phyloP scores from a whole-genome alignment of 192 early-diverging fungal genomes.

The Coemansia sp. region DNA sequence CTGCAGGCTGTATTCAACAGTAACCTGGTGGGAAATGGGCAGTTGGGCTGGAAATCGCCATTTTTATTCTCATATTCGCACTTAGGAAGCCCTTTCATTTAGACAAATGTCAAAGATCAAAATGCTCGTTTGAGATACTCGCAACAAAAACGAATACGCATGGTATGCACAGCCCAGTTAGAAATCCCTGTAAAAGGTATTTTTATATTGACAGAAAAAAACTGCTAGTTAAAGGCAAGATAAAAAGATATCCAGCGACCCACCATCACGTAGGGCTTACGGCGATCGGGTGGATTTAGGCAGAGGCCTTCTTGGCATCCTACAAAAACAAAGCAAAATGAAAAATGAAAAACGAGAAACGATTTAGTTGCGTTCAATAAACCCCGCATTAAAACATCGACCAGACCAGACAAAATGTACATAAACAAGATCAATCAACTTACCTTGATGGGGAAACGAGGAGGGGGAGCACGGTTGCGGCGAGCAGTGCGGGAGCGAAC shows the following conservation, averaged over 20 bases:
- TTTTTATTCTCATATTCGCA: too few relatives aligned
- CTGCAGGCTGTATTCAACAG: too few relatives aligned
- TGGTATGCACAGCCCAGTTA: neutral
- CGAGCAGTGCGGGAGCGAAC: constrained; percentile 87
- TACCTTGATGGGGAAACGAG: constrained; percentile 82
- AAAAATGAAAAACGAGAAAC: neutral
- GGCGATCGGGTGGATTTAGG: constrained; percentile 14
- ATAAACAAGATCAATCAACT: constrained; percentile 1
- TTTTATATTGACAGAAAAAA: constrained; percentile 2
- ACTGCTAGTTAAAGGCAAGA: neutral
- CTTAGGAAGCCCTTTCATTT: too few relatives aligned
- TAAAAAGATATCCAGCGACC: neutral
- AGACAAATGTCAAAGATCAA: neutral
- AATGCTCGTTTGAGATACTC: neutral
- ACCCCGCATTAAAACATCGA: neutral
- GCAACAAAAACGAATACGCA: neutral
- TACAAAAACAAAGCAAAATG: constrained; percentile 5
- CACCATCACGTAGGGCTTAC: neutral
- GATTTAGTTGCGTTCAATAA: constrained; percentile 2
- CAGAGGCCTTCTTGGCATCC: constrained; percentile 65
- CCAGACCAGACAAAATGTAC: neutral
- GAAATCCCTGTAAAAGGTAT: neutral
- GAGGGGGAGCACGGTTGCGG: constrained; percentile 91
- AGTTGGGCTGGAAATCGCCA: too few relatives aligned
- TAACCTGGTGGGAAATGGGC: too few relatives aligned